These are phyloP conservation scores for Schizothecium vesticola DNA, from an alignment of 495 filamentous ascomycete genomes.

Conservation along the genomic window DNA sequence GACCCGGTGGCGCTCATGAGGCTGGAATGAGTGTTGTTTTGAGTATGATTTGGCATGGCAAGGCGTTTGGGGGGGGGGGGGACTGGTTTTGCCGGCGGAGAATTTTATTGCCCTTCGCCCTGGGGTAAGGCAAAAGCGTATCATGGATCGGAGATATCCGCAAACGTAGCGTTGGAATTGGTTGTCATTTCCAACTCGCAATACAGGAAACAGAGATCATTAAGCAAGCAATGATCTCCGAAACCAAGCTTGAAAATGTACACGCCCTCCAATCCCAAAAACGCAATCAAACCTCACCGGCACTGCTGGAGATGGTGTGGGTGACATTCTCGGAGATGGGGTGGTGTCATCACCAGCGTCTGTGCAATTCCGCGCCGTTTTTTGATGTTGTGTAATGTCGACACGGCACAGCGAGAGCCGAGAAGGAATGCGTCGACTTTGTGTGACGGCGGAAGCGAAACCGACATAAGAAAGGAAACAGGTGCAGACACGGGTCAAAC, in stretches of 20 bases:
- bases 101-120: neutral
- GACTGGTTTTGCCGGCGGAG: neutral
- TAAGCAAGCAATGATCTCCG: neutral
- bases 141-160: neutral
- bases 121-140: neutral
- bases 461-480: neutral
- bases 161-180: neutral
- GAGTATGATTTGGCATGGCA: neutral
- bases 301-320: neutral
- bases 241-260: neutral
- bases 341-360: no score
- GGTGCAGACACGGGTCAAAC: neutral
- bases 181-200: neutral
- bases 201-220: neutral
- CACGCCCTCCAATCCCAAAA: neutral
- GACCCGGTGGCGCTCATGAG: constrained; percentile 1
- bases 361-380: neutral
- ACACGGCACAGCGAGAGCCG: neutral
- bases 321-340: neutral
- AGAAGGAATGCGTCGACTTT: neutral
- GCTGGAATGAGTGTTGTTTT: neutral
- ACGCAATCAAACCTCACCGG: neutral
- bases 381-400: neutral
- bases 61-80: neutral
- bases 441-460: neutral